Evolutionary conservation across 495 filamentous ascomycete species (phyloP).

Genomic region (Bombardia bombarda): DNA sequence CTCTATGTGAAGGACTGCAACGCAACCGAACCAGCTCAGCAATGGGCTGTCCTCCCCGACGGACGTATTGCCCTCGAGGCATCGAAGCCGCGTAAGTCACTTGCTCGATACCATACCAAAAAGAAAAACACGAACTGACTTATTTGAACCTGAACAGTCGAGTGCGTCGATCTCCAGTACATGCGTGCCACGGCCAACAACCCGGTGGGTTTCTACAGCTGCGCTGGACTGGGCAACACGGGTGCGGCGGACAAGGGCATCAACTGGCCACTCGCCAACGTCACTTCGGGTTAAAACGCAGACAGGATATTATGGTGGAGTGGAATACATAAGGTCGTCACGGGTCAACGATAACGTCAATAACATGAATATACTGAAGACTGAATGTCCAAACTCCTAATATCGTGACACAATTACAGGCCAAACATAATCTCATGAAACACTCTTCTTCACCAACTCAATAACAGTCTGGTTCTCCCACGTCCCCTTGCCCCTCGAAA

Average conservation of each 20-base stretch:
- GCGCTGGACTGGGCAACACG: slow-evolving; percentile 39
- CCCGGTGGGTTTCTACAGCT: slow-evolving; percentile 43
- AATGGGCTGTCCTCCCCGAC: slow-evolving; percentile 39
- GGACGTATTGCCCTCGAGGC: slow-evolving; percentile 39
- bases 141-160: slow-evolving; percentile 28
- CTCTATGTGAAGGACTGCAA: slow-evolving; percentile 36
- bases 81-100: slow-evolving; percentile 33
- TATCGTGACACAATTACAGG: too few relatives aligned
- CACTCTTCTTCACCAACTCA: slow-evolving; percentile 8
- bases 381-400: too few relatives aligned
- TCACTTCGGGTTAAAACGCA: too few relatives aligned
- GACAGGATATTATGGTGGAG: too few relatives aligned
- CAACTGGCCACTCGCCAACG: slow-evolving; percentile 44
- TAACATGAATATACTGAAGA: too few relatives aligned
- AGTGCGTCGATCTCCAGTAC: slow-evolving; percentile 46
- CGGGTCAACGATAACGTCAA: too few relatives aligned
- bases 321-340: too few relatives aligned
- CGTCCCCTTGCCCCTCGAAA: slow-evolving; percentile 1
- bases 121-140: background rate
- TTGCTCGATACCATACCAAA: background rate
- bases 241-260: slow-evolving; percentile 46
- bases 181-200: slow-evolving; percentile 44
- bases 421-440: too few relatives aligned
- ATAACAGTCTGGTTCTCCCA: slow-evolving; percentile 5
- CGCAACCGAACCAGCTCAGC: slow-evolving; percentile 32